Evolutionary conservation across 140 eudicot genomes (phyloP).

Genomic region (Bidens hawaiensis): DNA sequence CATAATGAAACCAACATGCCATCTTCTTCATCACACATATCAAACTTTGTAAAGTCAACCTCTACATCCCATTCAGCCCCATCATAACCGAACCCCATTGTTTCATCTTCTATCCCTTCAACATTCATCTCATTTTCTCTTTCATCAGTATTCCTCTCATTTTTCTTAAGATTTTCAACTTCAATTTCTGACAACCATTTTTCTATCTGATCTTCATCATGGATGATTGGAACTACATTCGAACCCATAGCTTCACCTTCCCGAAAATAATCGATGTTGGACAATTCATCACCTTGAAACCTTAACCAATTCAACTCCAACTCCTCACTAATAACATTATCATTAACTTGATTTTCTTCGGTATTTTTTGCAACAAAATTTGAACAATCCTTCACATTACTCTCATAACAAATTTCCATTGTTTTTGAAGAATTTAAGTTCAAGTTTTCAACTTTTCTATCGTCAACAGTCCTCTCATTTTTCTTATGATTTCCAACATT

Average conservation of each 20-base stretch:
- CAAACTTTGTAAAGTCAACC: conserved; percentile 7
- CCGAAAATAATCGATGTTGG: conserved; percentile 1
- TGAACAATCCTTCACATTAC: conserved; percentile 1
- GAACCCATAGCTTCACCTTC: conserved; percentile 13
- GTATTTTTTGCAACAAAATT: neutral
- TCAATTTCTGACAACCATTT: conserved; percentile 17
- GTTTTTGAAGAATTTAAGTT: no score
- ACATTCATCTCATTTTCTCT: no score
- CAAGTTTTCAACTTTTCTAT: no score
- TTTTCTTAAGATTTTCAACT: neutral
- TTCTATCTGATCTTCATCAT: conserved; percentile 11
- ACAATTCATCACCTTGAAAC: conserved; percentile 13
- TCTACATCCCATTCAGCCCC: conserved; percentile 16
- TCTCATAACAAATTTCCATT: no score
- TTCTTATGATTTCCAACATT: no score
- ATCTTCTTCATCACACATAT: conserved; percentile 24
- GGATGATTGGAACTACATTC: neutral
- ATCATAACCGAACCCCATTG: neutral
- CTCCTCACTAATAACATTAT: neutral
- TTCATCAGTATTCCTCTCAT: conserved; percentile 3
- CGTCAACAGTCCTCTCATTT: no score
- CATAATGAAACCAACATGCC: conserved; percentile 17
- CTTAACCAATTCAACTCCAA: neutral
- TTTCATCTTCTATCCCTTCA: no score
- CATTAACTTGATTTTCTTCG: conserved; percentile 1